These are phyloP conservation scores for Peronospora destructor DNA, from an alignment of 352 stramenopile genomes.

Conservation along the genomic window DNA sequence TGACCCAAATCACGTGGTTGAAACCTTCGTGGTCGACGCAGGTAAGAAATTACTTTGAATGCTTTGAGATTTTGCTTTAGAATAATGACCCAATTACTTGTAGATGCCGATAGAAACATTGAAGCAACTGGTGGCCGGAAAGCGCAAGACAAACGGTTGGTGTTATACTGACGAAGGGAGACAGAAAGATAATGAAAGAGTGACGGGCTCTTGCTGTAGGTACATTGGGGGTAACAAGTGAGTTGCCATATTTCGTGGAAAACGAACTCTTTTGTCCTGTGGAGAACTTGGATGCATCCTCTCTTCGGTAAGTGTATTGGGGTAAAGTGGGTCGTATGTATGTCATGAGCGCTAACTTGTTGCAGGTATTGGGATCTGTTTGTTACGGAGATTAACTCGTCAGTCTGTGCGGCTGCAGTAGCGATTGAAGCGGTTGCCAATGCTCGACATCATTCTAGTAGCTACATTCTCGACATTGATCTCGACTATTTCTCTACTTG, in stretches of 20 bases:
- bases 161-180: background rate
- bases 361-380: conserved; percentile 39
- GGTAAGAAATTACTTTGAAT: conserved; percentile 1
- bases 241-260: conserved; percentile 64
- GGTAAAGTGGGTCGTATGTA: background rate
- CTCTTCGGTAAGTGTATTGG: background rate
- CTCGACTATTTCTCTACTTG: conserved; percentile 88
- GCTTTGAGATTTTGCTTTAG: too few species aligned
- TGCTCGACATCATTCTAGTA: conserved; percentile 23
- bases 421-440: conserved; percentile 14
- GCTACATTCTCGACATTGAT: conserved; percentile 77
- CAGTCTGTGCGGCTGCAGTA: conserved; percentile 4
- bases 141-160: conserved; percentile 31
- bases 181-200: background rate
- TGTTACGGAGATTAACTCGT: conserved; percentile 22
- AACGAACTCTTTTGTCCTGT: conserved; percentile 49
- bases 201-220: conserved; percentile 10
- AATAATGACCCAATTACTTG: background rate
- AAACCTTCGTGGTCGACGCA: conserved; percentile 76
- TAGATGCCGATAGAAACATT: conserved; percentile 39
- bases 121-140: conserved; percentile 34
- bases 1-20: conserved; percentile 70
- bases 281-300: conserved; percentile 25
- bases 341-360: background rate
- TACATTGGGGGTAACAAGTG: conserved; percentile 46